These are phyloP conservation scores for Trichoderma asperelloides DNA, from an alignment of 495 filamentous ascomycete genomes.

Conservation along the genomic window DNA sequence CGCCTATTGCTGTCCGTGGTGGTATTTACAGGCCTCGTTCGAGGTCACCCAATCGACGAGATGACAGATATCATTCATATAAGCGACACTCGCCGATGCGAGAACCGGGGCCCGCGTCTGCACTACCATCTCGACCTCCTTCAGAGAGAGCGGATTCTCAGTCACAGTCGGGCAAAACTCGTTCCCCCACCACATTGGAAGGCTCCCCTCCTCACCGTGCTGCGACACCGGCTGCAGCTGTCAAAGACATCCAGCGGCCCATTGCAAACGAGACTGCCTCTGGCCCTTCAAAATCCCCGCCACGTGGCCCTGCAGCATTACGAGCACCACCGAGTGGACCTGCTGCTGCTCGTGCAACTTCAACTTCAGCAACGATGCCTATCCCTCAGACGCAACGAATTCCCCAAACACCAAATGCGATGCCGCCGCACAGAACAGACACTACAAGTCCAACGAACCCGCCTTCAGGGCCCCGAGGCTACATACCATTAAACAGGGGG, in stretches of 20 bases:
- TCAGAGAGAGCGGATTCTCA: constrained; percentile 37
- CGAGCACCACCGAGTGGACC: constrained; percentile 39
- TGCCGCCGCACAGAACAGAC: constrained; percentile 24
- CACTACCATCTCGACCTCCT: constrained; percentile 33
- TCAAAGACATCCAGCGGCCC: constrained; percentile 21
- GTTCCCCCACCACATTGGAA: constrained; percentile 32
- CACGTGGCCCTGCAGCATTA: constrained; percentile 38
- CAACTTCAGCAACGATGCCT: constrained; percentile 20
- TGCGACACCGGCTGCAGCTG: constrained; percentile 16
- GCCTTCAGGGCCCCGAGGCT: constrained; percentile 39
- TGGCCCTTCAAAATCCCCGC: constrained; percentile 28
- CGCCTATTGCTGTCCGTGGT: constrained; percentile 23
- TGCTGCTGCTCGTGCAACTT: constrained; percentile 30
- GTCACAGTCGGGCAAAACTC: constrained; percentile 25
- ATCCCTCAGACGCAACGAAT: constrained; percentile 23
- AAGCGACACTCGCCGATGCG: constrained; percentile 33
- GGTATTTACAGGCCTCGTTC: constrained; percentile 29
- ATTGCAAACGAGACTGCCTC: constrained; percentile 20
- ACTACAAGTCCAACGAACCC: constrained; percentile 30
- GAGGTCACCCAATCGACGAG: constrained; percentile 35
- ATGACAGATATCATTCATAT: constrained; percentile 31
- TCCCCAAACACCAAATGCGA: constrained; percentile 19
- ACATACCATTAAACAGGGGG: constrained; percentile 27
- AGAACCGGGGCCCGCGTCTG: constrained; percentile 34
- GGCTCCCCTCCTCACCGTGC: constrained; percentile 20